A percentile compares a stretch with the other conserved stretches of the same genome.
Evolutionary conservation across 73 alveolate genomes (phyloP).

Genomic region (Tetrahymena elliotti): DNA sequence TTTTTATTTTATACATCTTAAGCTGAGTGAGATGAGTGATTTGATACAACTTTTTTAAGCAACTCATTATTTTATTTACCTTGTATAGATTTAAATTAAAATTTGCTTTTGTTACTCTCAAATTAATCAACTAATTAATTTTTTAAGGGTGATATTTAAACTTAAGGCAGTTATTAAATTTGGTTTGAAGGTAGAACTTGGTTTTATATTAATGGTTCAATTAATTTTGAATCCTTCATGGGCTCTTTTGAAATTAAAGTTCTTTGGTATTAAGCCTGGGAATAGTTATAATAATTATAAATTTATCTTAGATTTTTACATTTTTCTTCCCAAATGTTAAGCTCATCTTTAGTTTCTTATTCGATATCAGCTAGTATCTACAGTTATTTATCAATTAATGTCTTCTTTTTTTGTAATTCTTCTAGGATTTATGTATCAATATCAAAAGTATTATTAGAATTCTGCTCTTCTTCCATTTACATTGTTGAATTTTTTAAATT

Average conservation of each 20-base stretch:
- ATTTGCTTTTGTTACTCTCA: too few species aligned
- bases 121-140: too few species aligned
- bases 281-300: background rate
- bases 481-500: background rate
- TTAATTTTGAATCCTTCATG: background rate
- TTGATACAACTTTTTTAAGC: too few species aligned
- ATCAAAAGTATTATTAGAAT: background rate
- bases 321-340: background rate
- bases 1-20: background rate
- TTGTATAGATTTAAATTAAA: too few species aligned
- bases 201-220: background rate
- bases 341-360: background rate
- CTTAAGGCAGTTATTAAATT: background rate
- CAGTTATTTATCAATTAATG: background rate
- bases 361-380: background rate
- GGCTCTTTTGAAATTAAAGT: background rate
- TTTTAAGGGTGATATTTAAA: background rate
- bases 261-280: background rate
- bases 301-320: background rate
- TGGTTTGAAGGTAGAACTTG: too few species aligned
- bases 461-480: background rate
- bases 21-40: background rate
- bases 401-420: background rate
- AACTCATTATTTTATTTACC: background rate
- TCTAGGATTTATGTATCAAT: background rate